phyloP scores from a whole-genome alignment of 352 stramenopile genomes.

The Globisporangium nagaii region DNA sequence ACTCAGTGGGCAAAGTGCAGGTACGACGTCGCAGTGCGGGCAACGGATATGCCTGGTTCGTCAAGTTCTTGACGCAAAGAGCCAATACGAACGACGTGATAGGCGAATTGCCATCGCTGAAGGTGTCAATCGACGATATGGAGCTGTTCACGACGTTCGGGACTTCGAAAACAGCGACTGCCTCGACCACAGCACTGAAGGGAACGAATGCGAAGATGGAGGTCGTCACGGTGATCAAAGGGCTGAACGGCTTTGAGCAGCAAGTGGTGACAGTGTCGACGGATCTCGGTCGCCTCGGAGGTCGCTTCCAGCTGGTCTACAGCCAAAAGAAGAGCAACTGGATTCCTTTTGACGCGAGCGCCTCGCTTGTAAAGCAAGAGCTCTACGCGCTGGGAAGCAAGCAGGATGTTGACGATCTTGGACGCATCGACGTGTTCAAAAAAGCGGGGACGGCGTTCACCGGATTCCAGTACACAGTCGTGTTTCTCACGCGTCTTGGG shows the following conservation, averaged over 20 bases:
- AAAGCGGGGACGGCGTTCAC: conserved; percentile 24
- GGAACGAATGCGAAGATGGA: conserved; percentile 76
- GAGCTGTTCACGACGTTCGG: conserved; percentile 55
- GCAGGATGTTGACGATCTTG: conserved; percentile 9
- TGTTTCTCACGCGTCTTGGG: conserved; percentile 60
- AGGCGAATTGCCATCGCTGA: conserved; percentile 47
- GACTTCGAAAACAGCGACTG: conserved; percentile 26
- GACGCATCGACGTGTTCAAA: conserved; percentile 55
- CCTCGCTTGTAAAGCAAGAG: conserved; percentile 35
- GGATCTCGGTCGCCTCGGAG: conserved; percentile 58
- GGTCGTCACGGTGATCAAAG: conserved; percentile 74
- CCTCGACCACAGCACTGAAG: conserved; percentile 35
- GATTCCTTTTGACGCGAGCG: conserved; percentile 67
- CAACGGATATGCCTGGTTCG: conserved; percentile 79
- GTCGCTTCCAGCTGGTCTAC: conserved; percentile 86
- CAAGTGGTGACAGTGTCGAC: conserved; percentile 81
- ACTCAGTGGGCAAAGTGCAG: conserved; percentile 75
- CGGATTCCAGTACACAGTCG: conserved; percentile 54
- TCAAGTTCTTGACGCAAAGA: conserved; percentile 62
- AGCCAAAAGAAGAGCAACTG: conserved; percentile 69
- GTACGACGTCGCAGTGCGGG: conserved; percentile 67
- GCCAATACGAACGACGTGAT: conserved; percentile 45
- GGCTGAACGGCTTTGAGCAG: conserved; percentile 90
- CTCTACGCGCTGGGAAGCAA: conserved; percentile 44
- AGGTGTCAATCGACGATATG: conserved; percentile 64